phyloP scores from a whole-genome alignment of 805 yeast species.

The Scheffersomyces amazonensis region DNA sequence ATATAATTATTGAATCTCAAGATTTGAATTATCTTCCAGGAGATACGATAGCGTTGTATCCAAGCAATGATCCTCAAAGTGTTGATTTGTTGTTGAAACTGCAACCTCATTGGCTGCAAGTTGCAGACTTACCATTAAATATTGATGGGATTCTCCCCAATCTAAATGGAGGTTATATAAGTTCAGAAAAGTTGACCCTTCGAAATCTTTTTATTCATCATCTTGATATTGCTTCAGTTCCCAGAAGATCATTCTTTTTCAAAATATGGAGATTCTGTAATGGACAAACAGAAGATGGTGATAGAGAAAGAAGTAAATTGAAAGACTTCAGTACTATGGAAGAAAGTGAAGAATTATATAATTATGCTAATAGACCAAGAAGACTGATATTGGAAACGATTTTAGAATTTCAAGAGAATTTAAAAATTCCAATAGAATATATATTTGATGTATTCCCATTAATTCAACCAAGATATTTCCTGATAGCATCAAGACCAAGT shows the following conservation, averaged over 20 bases:
- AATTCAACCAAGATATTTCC: constrained; percentile 78
- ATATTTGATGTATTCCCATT: constrained; percentile 75
- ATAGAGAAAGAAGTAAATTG: constrained; percentile 72
- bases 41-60: constrained; percentile 75
- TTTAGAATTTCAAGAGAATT: constrained; percentile 69
- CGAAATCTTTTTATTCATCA: constrained; percentile 74
- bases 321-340: constrained; percentile 69
- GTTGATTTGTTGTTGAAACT: constrained; percentile 64
- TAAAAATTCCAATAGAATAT: constrained; percentile 73
- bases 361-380: constrained; percentile 92
- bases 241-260: constrained; percentile 79
- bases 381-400: constrained; percentile 82
- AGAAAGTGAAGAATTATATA: constrained; percentile 77
- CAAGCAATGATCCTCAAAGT: constrained; percentile 60
- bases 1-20: constrained; percentile 42
- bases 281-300: constrained; percentile 50
- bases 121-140: constrained; percentile 60
- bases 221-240: constrained; percentile 78
- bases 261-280: constrained; percentile 65
- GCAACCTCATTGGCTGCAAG: constrained; percentile 67
- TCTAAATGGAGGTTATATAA: constrained; percentile 61
- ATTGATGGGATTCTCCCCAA: constrained; percentile 35
- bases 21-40: constrained; percentile 60
- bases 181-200: constrained; percentile 52
- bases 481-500: constrained; percentile 68